Evolutionary conservation across 495 filamentous ascomycete genomes (phyloP), one percentile per base, ranked within the genome.

Genomic region (Annulohypoxylon maeteangense): DNA sequence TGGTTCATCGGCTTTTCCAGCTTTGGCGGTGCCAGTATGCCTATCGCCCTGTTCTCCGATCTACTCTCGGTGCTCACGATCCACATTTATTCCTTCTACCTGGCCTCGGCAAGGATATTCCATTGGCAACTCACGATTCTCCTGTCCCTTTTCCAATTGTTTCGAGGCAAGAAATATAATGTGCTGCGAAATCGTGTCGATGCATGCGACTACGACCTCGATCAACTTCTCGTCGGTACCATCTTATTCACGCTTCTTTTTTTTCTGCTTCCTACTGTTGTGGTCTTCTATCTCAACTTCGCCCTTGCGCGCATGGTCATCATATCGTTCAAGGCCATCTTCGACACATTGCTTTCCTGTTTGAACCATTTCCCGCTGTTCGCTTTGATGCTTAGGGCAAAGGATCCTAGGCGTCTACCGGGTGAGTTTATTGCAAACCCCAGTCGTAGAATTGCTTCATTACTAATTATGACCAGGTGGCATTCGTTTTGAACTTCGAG

Each of bases 331-430:
- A 98, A 98, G 75, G 96, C 94, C 6, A 81, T 86, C 3, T 88
- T 98, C 57, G 95, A 99, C 81, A 97, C 93, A 1, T 85, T 93
- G 68, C 84, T 98, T 65, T 95, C 95, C 42, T 98, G 92, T 79
- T 81, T 99, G 66, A 99, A 99, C 75, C 95, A 99, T 79, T 99
- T 99, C 76, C 95, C 95, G 22, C 87, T 99, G 22, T 99, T 99
- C 81, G 95, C 95, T 11, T 81, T 98, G 50, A 99, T 99, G 95
- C 83, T 99, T 67, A 89, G 95, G 70, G 85, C 97, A 63, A 99
- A 99, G 80, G 96, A 99, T 77, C 93, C 93, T 5, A 85, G 88
- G 78, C 87, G 95, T 78, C 84, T 99, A 70, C 95, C 95, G 47
- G 95, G 94, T 88, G 74, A 63, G 84, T 81, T 25, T 12, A 38